A percentile compares a stretch with the other conserved stretches of the same genome.
Conservation (phyloP, 768 basidiomycete genomes). For the Tylopilus plumbeoviolaceoides region DNA sequence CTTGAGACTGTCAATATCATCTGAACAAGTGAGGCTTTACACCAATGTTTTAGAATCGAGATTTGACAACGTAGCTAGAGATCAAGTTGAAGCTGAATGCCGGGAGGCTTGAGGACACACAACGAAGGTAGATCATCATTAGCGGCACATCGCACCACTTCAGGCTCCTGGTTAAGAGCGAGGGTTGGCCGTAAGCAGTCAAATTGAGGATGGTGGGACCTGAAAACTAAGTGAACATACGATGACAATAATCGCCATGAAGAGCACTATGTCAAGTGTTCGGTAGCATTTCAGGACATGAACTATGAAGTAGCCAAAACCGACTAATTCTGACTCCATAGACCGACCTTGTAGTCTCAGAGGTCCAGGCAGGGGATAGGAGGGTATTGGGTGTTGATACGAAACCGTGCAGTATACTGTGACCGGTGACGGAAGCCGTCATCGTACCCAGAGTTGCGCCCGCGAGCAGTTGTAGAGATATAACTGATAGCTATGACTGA, state of each 20-base stretch:
- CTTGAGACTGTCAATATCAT: slow-evolving; percentile 74
- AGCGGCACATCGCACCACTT: slow-evolving; percentile 74
- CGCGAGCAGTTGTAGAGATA: slow-evolving; percentile 84
- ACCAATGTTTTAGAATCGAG: slow-evolving; percentile 37
- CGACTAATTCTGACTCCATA: slow-evolving; percentile 87
- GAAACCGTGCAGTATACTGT: slow-evolving; percentile 77
- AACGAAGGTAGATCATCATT: slow-evolving; percentile 81
- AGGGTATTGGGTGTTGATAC: slow-evolving; percentile 87
- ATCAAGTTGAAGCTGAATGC: slow-evolving; percentile 59
- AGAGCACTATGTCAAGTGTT: slow-evolving; percentile 44
- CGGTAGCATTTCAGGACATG: slow-evolving; percentile 26
- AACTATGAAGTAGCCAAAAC: slow-evolving; percentile 21
- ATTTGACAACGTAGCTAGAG: slow-evolving; percentile 37
- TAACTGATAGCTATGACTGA: slow-evolving; percentile 89
- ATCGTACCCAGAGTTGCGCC: slow-evolving; percentile 73
- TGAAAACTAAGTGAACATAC: slow-evolving; percentile 40
- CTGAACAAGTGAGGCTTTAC: slow-evolving; percentile 17
- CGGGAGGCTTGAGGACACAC: slow-evolving; percentile 74
- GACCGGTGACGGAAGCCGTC: slow-evolving; percentile 55
- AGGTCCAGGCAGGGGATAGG: slow-evolving; percentile 94
- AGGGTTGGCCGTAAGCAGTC: slow-evolving; percentile 48
- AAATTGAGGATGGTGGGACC: not conserved
- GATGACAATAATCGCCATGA: slow-evolving; percentile 53
- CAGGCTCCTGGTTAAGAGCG: slow-evolving; percentile 72
- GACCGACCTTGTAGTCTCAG: slow-evolving; percentile 74